Percentiles rank a stretch among this genome's conserved stretches.
Evolutionary conservation across 805 yeast species (phyloP).

Genomic region (Sungouiella thailandica): DNA sequence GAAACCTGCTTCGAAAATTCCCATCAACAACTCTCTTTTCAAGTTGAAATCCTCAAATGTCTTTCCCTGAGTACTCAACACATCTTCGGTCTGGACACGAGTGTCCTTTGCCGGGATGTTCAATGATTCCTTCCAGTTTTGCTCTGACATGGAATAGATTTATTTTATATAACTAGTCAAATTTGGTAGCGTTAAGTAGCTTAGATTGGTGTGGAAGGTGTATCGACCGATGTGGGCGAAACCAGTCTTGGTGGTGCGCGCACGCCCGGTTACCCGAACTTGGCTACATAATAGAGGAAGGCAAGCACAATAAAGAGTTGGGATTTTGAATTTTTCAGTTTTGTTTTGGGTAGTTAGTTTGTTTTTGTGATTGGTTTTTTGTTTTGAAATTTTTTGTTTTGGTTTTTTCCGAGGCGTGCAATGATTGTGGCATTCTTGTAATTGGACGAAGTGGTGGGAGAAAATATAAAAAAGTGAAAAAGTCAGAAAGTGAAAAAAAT

Average conservation of each 20-base stretch:
- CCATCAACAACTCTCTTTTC: conserved; percentile 93
- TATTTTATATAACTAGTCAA: background rate
- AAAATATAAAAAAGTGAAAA: too few species aligned
- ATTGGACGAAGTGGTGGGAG: too few species aligned
- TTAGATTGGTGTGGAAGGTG: background rate
- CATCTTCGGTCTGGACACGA: conserved; percentile 98
- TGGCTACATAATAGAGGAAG: too few species aligned
- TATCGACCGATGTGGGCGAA: background rate
- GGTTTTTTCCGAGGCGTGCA: too few species aligned
- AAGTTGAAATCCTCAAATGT: conserved; percentile 88
- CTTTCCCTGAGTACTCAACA: conserved; percentile 82
- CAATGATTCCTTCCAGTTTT: conserved; percentile 64
- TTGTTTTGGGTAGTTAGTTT: too few species aligned
- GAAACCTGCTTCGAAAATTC: conserved; percentile 97
- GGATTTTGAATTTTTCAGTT: too few species aligned
- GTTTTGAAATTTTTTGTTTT: too few species aligned
- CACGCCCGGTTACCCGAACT: too few species aligned
- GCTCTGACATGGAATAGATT: conserved; percentile 11
- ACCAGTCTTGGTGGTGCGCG: background rate
- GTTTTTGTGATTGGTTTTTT: too few species aligned
- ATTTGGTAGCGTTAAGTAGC: background rate
- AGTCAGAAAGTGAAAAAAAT: too few species aligned
- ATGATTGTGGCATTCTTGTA: too few species aligned
- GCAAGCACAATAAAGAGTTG: too few species aligned
- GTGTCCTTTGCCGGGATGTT: conserved; percentile 79